These are phyloP conservation scores for Cordyceps fumosorosea DNA, from an alignment of 2,329 filamentous ascomycete genomes.

Conservation along the genomic window DNA sequence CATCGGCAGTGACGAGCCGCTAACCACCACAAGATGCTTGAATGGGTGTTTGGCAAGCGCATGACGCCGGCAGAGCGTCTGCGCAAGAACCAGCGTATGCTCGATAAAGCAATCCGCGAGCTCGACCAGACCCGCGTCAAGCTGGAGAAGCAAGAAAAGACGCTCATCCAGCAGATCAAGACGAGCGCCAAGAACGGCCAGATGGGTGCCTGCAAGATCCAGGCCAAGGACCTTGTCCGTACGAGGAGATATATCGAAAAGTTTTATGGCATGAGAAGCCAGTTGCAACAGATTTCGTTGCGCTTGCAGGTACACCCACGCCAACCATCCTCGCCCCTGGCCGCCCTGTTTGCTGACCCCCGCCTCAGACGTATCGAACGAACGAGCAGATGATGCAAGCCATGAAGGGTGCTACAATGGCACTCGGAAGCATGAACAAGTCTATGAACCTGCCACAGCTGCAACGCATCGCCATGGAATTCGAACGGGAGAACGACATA, in stretches of 20 bases:
- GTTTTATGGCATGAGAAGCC: conserved; percentile 97
- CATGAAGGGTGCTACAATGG: conserved; percentile 94
- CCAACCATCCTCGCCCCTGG: background rate
- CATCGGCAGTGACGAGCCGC: conserved; percentile 6
- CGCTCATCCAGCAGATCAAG: conserved; percentile 91
- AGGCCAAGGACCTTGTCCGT: conserved; percentile 92
- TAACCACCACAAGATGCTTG: conserved; percentile 63
- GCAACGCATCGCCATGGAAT: conserved; percentile 97
- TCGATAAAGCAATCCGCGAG: conserved; percentile 96
- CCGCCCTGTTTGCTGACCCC: conserved; percentile 4
- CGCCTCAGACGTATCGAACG: conserved; percentile 76
- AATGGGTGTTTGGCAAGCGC: conserved; percentile 99
- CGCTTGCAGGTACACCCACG: conserved; percentile 68
- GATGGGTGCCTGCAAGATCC: conserved; percentile 97
- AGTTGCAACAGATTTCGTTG: conserved; percentile 90
- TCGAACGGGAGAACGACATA: conserved; percentile 96
- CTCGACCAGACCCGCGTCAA: conserved; percentile 92
- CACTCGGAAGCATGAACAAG: conserved; percentile 93
- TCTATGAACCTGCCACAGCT: conserved; percentile 95
- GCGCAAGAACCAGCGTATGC: conserved; percentile 88
- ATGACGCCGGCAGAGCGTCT: conserved; percentile 92
- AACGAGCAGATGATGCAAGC: conserved; percentile 99
- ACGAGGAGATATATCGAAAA: conserved; percentile 94
- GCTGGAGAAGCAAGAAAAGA: conserved; percentile 98
- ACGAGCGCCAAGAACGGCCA: conserved; percentile 97